Evolutionary conservation across 257 asterid genomes (phyloP).

Genomic region (Nicotiana knightiana): DNA sequence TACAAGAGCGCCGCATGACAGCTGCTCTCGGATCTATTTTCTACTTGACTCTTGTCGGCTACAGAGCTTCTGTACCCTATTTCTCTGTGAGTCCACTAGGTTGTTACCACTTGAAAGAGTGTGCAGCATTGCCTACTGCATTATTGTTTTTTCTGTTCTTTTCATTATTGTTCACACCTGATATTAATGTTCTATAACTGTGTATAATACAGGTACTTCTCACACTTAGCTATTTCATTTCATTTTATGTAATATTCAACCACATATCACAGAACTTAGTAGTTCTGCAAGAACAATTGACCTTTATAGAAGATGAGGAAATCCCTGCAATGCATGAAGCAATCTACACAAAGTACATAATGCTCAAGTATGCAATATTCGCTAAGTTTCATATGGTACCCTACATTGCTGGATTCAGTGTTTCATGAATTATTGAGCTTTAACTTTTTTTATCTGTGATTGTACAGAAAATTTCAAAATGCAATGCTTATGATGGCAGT

Average conservation of each 20-base stretch:
- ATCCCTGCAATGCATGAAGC: conserved; percentile 71
- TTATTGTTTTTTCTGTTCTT: background rate
- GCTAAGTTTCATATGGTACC: background rate
- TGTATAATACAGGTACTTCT: conserved; percentile 40
- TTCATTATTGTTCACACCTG: background rate
- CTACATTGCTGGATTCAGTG: background rate
- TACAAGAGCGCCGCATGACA: conserved; percentile 58
- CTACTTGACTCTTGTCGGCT: conserved; percentile 78
- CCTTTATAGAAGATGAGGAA: conserved; percentile 58
- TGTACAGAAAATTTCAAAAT: conserved; percentile 71
- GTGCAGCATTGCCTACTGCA: background rate
- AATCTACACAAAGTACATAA: conserved; percentile 58
- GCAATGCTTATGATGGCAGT: conserved; percentile 78
- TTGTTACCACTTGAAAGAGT: background rate
- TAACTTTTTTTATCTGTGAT: background rate
- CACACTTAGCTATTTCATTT: conserved; percentile 43
- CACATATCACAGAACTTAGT: conserved; percentile 57
- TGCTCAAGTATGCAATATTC: conserved; percentile 59
- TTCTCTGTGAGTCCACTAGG: conserved; percentile 55
- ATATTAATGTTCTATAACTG: background rate
- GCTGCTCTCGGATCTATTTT: conserved; percentile 56
- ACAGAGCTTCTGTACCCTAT: conserved; percentile 75
- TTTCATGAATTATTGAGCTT: background rate
- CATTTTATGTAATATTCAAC: conserved; percentile 59
- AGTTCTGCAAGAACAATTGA: conserved; percentile 60